These are phyloP conservation scores for Candida dajiaensis DNA, from an alignment of 805 yeast genomes.

Conservation along the genomic window DNA sequence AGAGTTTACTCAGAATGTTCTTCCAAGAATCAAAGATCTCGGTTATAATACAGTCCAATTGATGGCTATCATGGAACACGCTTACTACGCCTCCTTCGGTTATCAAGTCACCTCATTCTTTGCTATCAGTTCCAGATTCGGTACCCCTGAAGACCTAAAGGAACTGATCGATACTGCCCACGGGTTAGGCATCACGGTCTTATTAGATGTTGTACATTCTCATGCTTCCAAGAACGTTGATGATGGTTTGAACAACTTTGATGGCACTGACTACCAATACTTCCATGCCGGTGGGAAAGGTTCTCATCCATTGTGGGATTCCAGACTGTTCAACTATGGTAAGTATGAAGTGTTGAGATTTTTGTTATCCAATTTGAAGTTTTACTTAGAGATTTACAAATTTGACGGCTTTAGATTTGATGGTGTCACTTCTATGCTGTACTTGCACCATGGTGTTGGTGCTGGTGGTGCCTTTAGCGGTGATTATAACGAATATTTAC, in stretches of 20 bases:
- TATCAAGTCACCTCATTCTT: conserved; percentile 92
- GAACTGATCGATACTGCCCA: conserved; percentile 91
- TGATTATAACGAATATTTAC: conserved; percentile 85
- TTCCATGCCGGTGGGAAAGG: conserved; percentile 93
- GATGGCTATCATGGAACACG: conserved; percentile 99
- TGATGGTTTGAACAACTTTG: conserved; percentile 89
- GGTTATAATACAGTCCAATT: conserved; percentile 93
- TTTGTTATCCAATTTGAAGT: conserved; percentile 76
- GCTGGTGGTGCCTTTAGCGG: conserved; percentile 81
- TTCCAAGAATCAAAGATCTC: conserved; percentile 78
- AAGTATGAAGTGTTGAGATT: conserved; percentile 88
- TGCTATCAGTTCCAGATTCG: conserved; percentile 85
- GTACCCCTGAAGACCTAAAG: conserved; percentile 92
- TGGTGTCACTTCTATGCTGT: conserved; percentile 93
- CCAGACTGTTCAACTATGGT: conserved; percentile 89
- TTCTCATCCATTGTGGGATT: conserved; percentile 89
- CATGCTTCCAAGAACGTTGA: conserved; percentile 93
- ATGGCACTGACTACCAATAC: conserved; percentile 92
- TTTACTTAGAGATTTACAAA: conserved; percentile 71
- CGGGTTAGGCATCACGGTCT: conserved; percentile 74
- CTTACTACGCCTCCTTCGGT: conserved; percentile 97
- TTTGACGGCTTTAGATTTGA: conserved; percentile 97
- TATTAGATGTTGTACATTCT: conserved; percentile 91
- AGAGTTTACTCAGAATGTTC: conserved; percentile 72
- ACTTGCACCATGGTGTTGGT: conserved; percentile 88